Base-by-base conservation (phyloP, 163 green algal species). In the Prototheca wickerhamii region DNA sequence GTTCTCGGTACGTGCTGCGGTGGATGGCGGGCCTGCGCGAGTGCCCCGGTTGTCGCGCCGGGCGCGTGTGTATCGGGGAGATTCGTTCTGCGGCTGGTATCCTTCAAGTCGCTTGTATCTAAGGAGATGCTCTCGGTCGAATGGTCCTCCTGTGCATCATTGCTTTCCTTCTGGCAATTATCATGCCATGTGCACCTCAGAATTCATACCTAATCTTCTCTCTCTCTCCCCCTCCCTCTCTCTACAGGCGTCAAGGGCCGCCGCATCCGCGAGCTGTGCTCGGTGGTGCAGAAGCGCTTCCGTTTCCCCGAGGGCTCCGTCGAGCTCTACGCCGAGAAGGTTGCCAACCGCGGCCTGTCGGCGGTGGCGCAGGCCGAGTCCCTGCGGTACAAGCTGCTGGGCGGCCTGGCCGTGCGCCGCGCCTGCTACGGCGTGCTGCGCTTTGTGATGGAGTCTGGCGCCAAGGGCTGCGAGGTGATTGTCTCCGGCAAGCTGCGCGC, bases 391-490 rank as follows among this genome's bases (percentile, higher is more conserved):
- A 99, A 99, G 91, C 86, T 99, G 71, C 80, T 99, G 51, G 94
- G 94, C 20, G 94, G 94, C 43, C 82, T 99, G 58, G 94, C 94
- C 43, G 94, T 99, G 33, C 83, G 93, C 84, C 91, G 93, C 58
- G 94, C 94, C 40, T 98, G 92, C 87, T 99, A 99, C 71, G 94
- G 94, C 81, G 94, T 99, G 71, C 82, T 99, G 81, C 85, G 93
- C 60, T 99, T 97, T 75, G 90, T 99, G 50, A 99, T 99, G 94
- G 94, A 99, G 84, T 54, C 62, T 44, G 94, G 94, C 29, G 94
- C 94, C 68, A 98, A 99, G 89, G 94, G 94, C 61, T 98, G 91
- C 78, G 94, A 99, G 84, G 92, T 98, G 37, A 95, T 98, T 74
- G 94, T 99, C 30, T 90, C 79, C 40, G 94, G 94, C 78, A 99